phyloP scores from a whole-genome alignment of 371 early-diverging fungal species.

The Mortierella sp. region DNA sequence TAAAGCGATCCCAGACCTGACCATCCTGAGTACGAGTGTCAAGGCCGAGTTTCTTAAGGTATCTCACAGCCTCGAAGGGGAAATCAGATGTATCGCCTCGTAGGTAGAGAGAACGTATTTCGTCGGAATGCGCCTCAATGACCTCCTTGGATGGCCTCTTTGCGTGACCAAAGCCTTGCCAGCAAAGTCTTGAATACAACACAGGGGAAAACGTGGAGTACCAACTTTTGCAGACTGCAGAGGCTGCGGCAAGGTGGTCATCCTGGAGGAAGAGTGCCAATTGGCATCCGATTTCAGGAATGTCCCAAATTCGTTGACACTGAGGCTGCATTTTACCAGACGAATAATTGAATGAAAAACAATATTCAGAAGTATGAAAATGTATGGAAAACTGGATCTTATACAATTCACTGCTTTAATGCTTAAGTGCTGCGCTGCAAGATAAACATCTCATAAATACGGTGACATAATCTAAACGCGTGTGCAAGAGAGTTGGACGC shows the following conservation, averaged over 20 bases:
- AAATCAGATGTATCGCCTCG: too few relatives aligned
- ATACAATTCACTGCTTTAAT: too few relatives aligned
- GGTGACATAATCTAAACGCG: background rate
- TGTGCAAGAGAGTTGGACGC: background rate
- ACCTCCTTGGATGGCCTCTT: background rate
- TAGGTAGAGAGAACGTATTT: background rate
- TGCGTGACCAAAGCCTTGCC: background rate
- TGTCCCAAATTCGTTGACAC: background rate
- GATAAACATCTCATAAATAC: background rate
- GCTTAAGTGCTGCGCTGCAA: too few relatives aligned
- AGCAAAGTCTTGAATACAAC: background rate
- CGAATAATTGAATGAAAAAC: background rate
- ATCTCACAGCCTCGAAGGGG: too few relatives aligned
- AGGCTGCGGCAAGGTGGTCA: background rate
- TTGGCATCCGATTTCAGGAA: background rate
- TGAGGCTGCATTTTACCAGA: background rate
- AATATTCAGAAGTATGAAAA: background rate
- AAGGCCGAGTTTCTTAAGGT: too few relatives aligned
- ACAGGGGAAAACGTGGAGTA: background rate
- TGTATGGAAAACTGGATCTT: too few relatives aligned
- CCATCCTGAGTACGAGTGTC: too few relatives aligned
- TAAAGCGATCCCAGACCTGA: too few relatives aligned
- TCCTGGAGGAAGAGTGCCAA: background rate
- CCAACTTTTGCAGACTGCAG: slow-evolving; percentile 1
- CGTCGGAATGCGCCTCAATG: background rate